Base-by-base conservation (phyloP, 768 basidiomycete species). In the Lanmaoa pseudosensibilis region DNA sequence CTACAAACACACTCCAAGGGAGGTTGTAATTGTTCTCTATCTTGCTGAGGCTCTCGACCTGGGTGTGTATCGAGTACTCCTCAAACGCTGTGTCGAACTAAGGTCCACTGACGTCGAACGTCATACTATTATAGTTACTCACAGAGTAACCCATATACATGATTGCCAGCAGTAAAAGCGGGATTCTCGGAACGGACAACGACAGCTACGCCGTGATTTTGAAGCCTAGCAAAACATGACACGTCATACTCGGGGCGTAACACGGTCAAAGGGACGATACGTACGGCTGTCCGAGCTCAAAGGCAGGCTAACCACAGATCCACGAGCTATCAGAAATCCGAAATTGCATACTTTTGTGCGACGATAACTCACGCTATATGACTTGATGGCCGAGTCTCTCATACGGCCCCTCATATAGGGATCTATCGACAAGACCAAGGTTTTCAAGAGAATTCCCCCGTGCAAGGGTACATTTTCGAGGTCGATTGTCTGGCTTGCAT, bases 371-470 rank as follows among this genome's bases (percentile, higher is more conserved):
- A 65, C 64, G 5, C 0, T 10, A 8, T 66, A 57, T 15, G 60
- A 65, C 23, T 55, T 43, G 41, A 46, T 50, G 10, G 36, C 13
- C 3, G 55, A 5, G 13, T 55, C 56, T 9, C 74, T 67, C 81
- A 84, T 80, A 27, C 72, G 66, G 4, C 73, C 72, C 37, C 78
- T 66, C 65, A 79, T 52, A 55, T 77, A 83, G 0, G 81, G 81
- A 57, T 83, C 81, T 32, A 80, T 66, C 15, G 76, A 77, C 16
- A 82, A 64, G 6, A 71, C 74, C 23, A 85, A 70, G 0, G 76
- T 75, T 64, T 84, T 84, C 52, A 82, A 32, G 8, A 86, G 66
- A 57, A 83, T 66, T 1, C 80, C 80, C 2, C 80, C 79, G 32
- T 77, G 64, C 27, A 83, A 64, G 5, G 74, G 63, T 1, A 73